Evolutionary conservation across 768 basidiomycete species (phyloP), one percentile per base, ranked within the genome.

Genomic region (Gautieria morchelliformis): DNA sequence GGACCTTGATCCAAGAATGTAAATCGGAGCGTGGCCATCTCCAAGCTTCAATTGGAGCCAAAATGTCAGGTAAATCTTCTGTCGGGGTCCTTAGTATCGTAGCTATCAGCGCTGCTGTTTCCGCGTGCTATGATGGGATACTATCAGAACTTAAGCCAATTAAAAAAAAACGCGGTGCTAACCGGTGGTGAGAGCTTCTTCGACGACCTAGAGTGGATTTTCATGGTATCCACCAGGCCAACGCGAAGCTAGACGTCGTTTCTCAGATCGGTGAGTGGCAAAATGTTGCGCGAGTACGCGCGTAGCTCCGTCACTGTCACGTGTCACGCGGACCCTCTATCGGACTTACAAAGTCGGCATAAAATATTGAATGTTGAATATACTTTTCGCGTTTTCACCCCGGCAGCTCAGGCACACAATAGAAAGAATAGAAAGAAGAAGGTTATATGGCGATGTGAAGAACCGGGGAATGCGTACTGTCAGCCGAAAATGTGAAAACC

Each of bases 1-100:
- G 82, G 58, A 94, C 90, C 67, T 86, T 85, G 69, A 92, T 84
- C 96, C 96, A 99, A 57, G 89, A 84, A 72, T 96, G 93, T 60
- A 99, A 79, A 76, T 99, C 96, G 56, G 93, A 93, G 61, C 96
- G 82, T 37, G 93, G 91, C 87, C 91, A 98, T 68, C 80, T 85
- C 96, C 96, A 99, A 4, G 76, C 69, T 63, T 87, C 81, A 65
- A 94, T 84, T 59, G 78, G 70, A 33, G 78, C 70, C 58, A 98
- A 77, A 58, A 85, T 75, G 51, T 80, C 71, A 3, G 84, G 74
- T 30, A 98, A 75, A 62, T 92, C 83, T 41, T 89, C 81, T 58
- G 83, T 84, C 3, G 82, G 72, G 4, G 87, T 84, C 59, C 76
- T 75, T 46, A 80, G 66, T 32, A 96, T 76, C 62, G 76, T 85